Evolutionary conservation across 208 protist genomes (phyloP).

Genomic region (Borovskyia barvae): DNA sequence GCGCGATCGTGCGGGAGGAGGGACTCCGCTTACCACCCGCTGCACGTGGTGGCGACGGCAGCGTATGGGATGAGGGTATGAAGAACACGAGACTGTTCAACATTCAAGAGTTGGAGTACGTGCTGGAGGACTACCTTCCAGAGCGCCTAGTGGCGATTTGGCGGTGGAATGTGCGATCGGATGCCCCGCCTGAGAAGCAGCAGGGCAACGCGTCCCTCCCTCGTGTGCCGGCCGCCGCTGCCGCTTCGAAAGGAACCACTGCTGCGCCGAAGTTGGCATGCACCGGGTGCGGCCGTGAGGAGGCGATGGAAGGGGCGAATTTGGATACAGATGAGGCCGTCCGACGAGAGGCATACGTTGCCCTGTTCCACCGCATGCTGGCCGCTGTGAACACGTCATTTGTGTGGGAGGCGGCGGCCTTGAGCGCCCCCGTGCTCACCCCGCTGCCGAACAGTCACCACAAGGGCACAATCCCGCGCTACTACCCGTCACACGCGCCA

Average conservation of each 20-base stretch:
- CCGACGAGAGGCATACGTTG: too few species aligned
- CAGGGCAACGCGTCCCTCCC: background rate
- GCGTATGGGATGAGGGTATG: constrained; percentile 27
- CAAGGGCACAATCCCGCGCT: constrained; percentile 6
- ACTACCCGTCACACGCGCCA: constrained; percentile 44
- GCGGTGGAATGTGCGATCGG: too few species aligned
- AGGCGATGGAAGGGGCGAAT: background rate
- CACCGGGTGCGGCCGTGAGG: background rate
- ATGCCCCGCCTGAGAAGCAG: background rate
- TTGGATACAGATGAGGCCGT: too few species aligned
- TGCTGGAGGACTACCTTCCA: constrained; percentile 24
- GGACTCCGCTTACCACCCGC: background rate
- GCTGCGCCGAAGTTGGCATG: constrained; percentile 18
- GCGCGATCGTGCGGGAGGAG: constrained; percentile 39
- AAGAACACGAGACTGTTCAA: constrained; percentile 39
- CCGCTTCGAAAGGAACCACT: constrained; percentile 3
- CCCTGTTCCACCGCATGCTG: constrained; percentile 6
- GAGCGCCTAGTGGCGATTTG: constrained; percentile 11
- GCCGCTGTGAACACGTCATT: constrained; percentile 16
- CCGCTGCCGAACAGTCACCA: constrained; percentile 3
- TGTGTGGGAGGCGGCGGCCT: constrained; percentile 13
- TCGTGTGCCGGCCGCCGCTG: background rate
- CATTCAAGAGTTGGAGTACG: constrained; percentile 27
- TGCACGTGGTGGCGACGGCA: background rate
- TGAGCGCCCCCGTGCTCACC: background rate